Evolutionary conservation across 1,284 basidiomycete species (phyloP).

Genomic region (Trichosporon sp.): DNA sequence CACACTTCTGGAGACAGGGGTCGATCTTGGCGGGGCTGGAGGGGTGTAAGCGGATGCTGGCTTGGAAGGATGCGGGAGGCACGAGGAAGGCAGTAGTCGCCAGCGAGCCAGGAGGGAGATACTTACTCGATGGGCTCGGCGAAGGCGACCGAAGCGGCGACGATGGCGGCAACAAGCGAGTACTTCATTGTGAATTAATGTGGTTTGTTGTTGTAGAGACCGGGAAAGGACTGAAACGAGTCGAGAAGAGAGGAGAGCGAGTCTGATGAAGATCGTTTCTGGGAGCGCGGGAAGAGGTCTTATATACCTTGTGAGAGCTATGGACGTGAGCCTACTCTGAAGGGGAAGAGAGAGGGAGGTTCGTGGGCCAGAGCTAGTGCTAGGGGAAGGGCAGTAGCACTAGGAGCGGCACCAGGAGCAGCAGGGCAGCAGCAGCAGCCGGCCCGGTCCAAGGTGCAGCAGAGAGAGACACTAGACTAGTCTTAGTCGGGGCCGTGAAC

Average conservation of each 20-base stretch:
- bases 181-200: conserved; percentile 1
- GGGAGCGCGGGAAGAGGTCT: not conserved
- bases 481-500: not conserved
- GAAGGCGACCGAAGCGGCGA: not conserved
- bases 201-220: not conserved
- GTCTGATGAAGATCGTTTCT: not conserved
- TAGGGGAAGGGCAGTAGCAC: not conserved
- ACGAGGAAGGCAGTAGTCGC: not conserved
- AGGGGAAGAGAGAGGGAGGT: not conserved
- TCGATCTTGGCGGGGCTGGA: not conserved
- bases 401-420: not conserved
- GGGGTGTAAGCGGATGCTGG: not conserved
- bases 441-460: not conserved
- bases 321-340: not conserved
- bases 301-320: not conserved
- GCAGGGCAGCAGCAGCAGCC: not conserved
- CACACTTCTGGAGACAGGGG: not conserved
- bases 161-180: not conserved
- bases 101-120: not conserved
- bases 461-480: not conserved
- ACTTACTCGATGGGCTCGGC: conserved; percentile 2
- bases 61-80: too few relatives aligned
- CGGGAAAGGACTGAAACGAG: not conserved
- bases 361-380: not conserved
- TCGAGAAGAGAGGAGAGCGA: not conserved